Conservation (phyloP, 495 filamentous ascomycete genomes). For the Hypoxylon rickii region DNA sequence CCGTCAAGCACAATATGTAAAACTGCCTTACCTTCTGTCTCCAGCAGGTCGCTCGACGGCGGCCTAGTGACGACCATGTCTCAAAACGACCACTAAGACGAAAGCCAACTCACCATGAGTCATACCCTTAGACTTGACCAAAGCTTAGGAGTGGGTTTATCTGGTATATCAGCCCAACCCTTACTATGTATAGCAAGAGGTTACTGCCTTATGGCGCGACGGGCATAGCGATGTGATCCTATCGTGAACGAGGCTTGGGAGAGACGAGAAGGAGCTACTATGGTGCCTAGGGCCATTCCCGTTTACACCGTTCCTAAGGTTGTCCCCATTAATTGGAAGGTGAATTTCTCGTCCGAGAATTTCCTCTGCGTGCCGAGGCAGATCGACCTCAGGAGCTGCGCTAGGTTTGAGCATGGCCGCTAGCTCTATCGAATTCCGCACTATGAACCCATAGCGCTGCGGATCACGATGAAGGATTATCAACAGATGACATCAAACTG, state of each 20-base stretch:
- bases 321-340: not conserved
- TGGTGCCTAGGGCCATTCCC: too few relatives aligned
- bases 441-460: slow-evolving; percentile 22
- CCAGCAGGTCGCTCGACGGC: slow-evolving; percentile 7
- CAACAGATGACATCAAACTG: slow-evolving; percentile 27
- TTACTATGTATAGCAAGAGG: not conserved
- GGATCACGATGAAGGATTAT: slow-evolving; percentile 20
- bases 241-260: too few relatives aligned
- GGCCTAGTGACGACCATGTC: slow-evolving; percentile 9
- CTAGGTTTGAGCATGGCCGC: slow-evolving; percentile 2
- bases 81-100: not conserved
- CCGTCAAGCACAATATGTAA: not conserved
- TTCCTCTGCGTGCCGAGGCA: not conserved
- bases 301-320: not conserved
- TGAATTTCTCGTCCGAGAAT: not conserved
- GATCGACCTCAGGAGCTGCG: slow-evolving; percentile 5
- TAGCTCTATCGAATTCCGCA: slow-evolving; percentile 2
- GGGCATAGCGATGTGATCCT: not conserved
- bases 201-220: too few relatives aligned
- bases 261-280: too few relatives aligned
- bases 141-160: too few relatives aligned
- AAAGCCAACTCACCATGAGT: slow-evolving; percentile 30
- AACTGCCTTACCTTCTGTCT: not conserved
- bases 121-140: slow-evolving; percentile 21
- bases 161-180: slow-evolving; percentile 20